Conservation (phyloP, 2,329 filamentous ascomycete species). For the Paracamarosporium sp. region DNA sequence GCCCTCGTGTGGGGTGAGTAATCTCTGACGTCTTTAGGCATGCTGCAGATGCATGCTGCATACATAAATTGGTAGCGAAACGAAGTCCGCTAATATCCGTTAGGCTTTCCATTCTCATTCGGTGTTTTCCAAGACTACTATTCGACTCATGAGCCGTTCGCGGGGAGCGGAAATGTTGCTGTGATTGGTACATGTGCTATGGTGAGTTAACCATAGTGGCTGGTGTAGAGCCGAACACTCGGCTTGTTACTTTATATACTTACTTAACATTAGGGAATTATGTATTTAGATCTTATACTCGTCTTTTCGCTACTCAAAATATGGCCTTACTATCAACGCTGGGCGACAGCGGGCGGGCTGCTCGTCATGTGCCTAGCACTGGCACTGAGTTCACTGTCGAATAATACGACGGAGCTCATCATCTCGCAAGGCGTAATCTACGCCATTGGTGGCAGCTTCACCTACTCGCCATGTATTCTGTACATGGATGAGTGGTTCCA, state of each 20-base stretch:
- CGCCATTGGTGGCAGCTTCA: slow-evolving; percentile 62
- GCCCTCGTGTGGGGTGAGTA: slow-evolving; percentile 56
- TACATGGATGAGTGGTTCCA: slow-evolving; percentile 71
- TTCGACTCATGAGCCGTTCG: slow-evolving; percentile 64
- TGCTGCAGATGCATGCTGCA: background rate
- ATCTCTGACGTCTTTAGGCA: background rate
- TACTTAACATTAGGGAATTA: slow-evolving; percentile 26
- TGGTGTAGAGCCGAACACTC: too few species aligned
- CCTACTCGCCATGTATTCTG: slow-evolving; percentile 63
- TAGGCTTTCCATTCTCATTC: slow-evolving; percentile 72
- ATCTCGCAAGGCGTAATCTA: slow-evolving; percentile 68
- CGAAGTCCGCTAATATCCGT: slow-evolving; percentile 6
- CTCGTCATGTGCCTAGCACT: slow-evolving; percentile 43
- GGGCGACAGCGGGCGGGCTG: slow-evolving; percentile 42
- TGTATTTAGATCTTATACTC: slow-evolving; percentile 2
- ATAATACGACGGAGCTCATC: slow-evolving; percentile 62
- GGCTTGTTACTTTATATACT: too few species aligned
- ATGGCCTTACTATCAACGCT: slow-evolving; percentile 41
- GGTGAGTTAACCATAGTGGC: slow-evolving; percentile 57
- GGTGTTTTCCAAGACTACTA: slow-evolving; percentile 77
- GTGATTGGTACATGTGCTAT: slow-evolving; percentile 70
- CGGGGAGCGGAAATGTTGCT: slow-evolving; percentile 60
- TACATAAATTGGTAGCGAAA: background rate
- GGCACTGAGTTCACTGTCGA: slow-evolving; percentile 58
- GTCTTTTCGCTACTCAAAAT: slow-evolving; percentile 40